Conservation (phyloP, 2,329 filamentous ascomycete species). For the Venturia effusa region DNA sequence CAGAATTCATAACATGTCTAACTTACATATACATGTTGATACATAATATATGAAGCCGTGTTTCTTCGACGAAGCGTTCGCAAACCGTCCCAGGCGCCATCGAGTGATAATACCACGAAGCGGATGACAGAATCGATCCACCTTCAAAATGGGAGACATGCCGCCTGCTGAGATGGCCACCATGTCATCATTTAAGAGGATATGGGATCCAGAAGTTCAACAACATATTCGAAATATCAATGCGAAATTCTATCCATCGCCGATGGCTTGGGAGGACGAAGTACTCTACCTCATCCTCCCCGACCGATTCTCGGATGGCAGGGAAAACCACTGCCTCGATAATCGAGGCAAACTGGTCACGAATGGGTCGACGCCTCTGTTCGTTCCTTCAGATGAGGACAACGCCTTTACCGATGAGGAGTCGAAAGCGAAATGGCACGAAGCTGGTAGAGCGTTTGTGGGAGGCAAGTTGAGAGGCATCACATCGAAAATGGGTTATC, state of each 20-base stretch:
- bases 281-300: slow-evolving; percentile 17
- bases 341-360: slow-evolving; percentile 4
- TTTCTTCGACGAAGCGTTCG: neutral
- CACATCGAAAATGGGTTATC: slow-evolving; percentile 17
- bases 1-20: neutral
- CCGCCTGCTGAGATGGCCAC: neutral
- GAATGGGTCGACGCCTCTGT: slow-evolving; percentile 2
- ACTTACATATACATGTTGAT: too few relatives aligned
- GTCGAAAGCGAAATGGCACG: slow-evolving; percentile 13
- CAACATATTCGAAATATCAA: neutral
- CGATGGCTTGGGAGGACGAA: slow-evolving; percentile 17
- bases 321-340: slow-evolving; percentile 9
- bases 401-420: slow-evolving; percentile 10
- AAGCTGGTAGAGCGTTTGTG: slow-evolving; percentile 14
- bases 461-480: slow-evolving; percentile 17
- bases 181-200: neutral
- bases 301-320: slow-evolving; percentile 17
- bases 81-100: neutral
- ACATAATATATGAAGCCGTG: too few relatives aligned
- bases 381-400: slow-evolving; percentile 9
- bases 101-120: neutral
- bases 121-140: neutral
- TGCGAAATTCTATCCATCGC: slow-evolving; percentile 13
- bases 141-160: neutral
- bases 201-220: slow-evolving; percentile 1